These are phyloP conservation scores for Barnettozyma siamensis DNA, from an alignment of 805 yeast species.

Conservation along the genomic window DNA sequence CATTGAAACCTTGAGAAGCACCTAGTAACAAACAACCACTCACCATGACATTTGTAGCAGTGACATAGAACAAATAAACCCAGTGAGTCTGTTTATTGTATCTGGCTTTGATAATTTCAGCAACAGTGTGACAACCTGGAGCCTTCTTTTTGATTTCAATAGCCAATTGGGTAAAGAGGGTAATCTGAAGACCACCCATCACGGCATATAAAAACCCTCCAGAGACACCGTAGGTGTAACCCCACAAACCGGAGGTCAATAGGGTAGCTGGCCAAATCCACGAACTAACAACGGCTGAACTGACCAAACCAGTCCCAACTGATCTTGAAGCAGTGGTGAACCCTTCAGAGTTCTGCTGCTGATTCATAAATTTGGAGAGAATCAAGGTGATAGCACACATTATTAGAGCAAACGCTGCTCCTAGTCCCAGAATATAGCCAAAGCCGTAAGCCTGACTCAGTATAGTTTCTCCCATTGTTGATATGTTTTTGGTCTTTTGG, in stretches of 20 bases:
- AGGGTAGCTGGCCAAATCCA: slow-evolving; percentile 45
- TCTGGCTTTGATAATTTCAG: slow-evolving; percentile 33
- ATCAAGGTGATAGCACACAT: slow-evolving; percentile 32
- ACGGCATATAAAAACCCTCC: slow-evolving; percentile 33
- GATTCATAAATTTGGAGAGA: slow-evolving; percentile 32
- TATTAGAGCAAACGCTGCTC: slow-evolving; percentile 36
- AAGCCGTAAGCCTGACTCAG: slow-evolving; percentile 29
- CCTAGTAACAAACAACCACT: slow-evolving; percentile 36
- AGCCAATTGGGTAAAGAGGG: slow-evolving; percentile 32
- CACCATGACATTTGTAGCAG: slow-evolving; percentile 33
- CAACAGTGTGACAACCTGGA: slow-evolving; percentile 37
- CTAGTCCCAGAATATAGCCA: slow-evolving; percentile 35
- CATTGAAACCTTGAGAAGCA: slow-evolving; percentile 38
- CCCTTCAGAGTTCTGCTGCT: slow-evolving; percentile 36
- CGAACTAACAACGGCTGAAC: slow-evolving; percentile 38
- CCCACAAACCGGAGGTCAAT: slow-evolving; percentile 31
- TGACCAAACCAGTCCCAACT: slow-evolving; percentile 37
- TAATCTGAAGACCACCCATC: slow-evolving; percentile 31
- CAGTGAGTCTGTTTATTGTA: slow-evolving; percentile 33
- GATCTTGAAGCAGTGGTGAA: slow-evolving; percentile 36
- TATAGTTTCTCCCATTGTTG: slow-evolving; percentile 12
- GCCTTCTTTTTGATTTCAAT: slow-evolving; percentile 36
- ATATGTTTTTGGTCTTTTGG: too few relatives aligned
- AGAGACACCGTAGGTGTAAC: slow-evolving; percentile 37
- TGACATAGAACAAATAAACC: slow-evolving; percentile 31